Conservation (phyloP, 2,329 filamentous ascomycete genomes). For the Aspergillus viridinutans region DNA sequence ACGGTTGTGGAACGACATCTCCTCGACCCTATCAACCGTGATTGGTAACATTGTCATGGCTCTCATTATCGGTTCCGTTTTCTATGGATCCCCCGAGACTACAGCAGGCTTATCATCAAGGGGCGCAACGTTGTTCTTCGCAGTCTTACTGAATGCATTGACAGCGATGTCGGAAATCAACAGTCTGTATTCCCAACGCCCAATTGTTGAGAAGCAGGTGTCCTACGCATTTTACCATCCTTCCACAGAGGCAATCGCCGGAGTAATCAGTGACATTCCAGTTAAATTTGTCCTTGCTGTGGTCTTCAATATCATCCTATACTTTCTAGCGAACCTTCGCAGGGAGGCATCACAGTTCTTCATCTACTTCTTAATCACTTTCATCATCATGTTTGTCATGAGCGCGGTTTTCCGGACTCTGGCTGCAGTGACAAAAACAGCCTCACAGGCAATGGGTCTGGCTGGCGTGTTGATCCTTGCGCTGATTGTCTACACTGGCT, state of each 20-base stretch:
- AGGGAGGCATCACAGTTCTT: conserved; percentile 74
- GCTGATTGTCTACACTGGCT: conserved; percentile 47
- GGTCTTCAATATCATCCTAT: conserved; percentile 72
- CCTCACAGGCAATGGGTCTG: conserved; percentile 53
- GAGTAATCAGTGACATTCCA: conserved; percentile 48
- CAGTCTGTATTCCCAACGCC: conserved; percentile 38
- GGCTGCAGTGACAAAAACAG: conserved; percentile 67
- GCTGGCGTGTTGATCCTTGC: conserved; percentile 46
- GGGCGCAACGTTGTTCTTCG: conserved; percentile 77
- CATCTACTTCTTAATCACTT: conserved; percentile 75
- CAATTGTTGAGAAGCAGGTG: conserved; percentile 27
- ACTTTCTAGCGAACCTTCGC: conserved; percentile 79
- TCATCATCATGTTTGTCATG: conserved; percentile 70
- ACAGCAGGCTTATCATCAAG: conserved; percentile 70
- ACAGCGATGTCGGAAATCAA: conserved; percentile 39
- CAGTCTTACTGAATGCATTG: conserved; percentile 80
- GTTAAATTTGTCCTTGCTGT: conserved; percentile 71
- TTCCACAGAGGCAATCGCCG: conserved; percentile 11
- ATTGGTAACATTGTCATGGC: conserved; percentile 66
- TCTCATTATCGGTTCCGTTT: conserved; percentile 72
- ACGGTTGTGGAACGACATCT: conserved; percentile 69
- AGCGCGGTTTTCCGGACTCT: conserved; percentile 80
- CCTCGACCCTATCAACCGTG: conserved; percentile 61
- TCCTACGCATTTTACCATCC: conserved; percentile 30
- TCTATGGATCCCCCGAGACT: conserved; percentile 64